phyloP scores from a whole-genome alignment of 306 rosid species.

The Fragaria nilgerrensis region DNA sequence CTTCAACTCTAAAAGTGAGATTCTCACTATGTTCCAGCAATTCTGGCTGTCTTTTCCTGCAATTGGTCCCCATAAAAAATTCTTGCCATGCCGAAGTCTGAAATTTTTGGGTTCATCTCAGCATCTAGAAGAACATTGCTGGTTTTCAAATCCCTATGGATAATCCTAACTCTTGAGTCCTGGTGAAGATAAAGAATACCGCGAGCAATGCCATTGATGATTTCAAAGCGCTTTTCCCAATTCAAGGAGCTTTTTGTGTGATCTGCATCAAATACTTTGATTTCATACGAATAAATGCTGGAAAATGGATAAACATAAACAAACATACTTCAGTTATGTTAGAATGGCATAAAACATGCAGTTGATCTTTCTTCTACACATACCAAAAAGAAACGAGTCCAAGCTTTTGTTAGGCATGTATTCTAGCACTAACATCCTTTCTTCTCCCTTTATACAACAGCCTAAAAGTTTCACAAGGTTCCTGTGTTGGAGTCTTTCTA shows the following conservation, averaged over 20 bases:
- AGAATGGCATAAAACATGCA: background rate
- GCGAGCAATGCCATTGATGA: constrained; percentile 44
- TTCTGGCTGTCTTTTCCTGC: constrained; percentile 39
- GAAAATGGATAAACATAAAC: too few species aligned
- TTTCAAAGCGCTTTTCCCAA: constrained; percentile 44
- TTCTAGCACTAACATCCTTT: too few species aligned
- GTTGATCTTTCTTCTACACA: background rate
- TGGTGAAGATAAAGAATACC: constrained; percentile 62
- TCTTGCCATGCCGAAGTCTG: constrained; percentile 75
- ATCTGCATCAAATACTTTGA: constrained; percentile 28
- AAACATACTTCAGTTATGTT: background rate
- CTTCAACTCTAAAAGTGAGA: background rate
- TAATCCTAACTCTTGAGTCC: constrained; percentile 40
- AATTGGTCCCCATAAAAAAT: constrained; percentile 43
- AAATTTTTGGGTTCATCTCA: constrained; percentile 50
- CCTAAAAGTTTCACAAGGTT: too few species aligned
- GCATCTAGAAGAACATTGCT: constrained; percentile 36
- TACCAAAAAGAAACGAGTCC: constrained; percentile 51
- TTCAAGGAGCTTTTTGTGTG: constrained; percentile 31
- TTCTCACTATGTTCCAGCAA: constrained; percentile 68
- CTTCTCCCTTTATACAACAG: too few species aligned
- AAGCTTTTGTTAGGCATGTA: too few species aligned
- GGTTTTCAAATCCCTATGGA: too few species aligned
- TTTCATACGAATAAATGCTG: too few species aligned
- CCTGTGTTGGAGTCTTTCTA: too few species aligned